Evolutionary conservation across 1,139 yeast genomes (phyloP).

Genomic region (Diutina pseudorugosa): DNA sequence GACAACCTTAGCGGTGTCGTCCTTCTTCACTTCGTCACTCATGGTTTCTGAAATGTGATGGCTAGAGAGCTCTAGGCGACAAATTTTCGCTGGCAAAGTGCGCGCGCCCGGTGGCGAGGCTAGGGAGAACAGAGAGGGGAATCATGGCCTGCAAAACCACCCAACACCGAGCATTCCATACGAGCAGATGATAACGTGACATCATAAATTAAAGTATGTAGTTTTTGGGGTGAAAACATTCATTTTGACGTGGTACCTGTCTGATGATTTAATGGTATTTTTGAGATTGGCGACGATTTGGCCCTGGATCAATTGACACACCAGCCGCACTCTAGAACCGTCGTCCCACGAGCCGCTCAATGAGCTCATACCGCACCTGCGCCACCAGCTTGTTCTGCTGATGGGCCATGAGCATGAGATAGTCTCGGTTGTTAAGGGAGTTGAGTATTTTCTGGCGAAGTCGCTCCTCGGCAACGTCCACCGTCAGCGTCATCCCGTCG

Average conservation of each 20-base stretch:
- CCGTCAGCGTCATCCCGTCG: neutral
- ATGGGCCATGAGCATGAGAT: conserved; percentile 28
- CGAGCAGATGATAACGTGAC: too few relatives aligned
- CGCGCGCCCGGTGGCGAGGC: neutral
- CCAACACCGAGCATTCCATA: too few relatives aligned
- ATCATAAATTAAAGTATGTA: too few relatives aligned
- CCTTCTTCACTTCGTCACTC: conserved; percentile 3
- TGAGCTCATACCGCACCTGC: conserved; percentile 30
- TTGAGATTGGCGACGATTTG: too few relatives aligned
- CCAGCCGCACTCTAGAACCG: neutral
- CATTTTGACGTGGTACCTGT: too few relatives aligned
- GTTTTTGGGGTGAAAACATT: too few relatives aligned
- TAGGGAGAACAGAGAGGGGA: neutral
- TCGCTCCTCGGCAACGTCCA: conserved; percentile 23
- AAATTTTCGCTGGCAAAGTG: neutral
- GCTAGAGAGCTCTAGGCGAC: neutral
- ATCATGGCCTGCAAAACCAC: too few relatives aligned
- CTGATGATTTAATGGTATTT: too few relatives aligned
- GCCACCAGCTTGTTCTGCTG: conserved; percentile 33
- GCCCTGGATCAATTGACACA: too few relatives aligned
- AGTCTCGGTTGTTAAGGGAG: conserved; percentile 32
- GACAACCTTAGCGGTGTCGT: neutral
- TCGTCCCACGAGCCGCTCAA: conserved; percentile 9
- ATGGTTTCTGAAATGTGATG: neutral
- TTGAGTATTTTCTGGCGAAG: conserved; percentile 28